phyloP scores from a whole-genome alignment of 2,329 filamentous ascomycete species.

The Clarireedia homoeocarpa region DNA sequence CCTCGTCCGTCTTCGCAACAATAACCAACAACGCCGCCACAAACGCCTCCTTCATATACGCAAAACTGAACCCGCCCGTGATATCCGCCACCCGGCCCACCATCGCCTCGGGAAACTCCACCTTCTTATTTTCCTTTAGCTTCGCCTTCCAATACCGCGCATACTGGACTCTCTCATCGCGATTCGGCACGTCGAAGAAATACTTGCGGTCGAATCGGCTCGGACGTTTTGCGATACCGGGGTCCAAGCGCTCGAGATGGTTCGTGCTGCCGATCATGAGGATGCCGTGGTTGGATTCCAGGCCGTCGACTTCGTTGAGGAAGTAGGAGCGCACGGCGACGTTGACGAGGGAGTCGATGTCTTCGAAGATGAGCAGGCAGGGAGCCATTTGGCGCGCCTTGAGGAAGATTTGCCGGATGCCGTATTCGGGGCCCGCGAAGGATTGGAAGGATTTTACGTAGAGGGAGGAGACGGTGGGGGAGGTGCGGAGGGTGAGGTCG shows the following conservation, averaged over 20 bases:
- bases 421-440: slow-evolving; percentile 47
- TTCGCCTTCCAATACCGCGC: slow-evolving; percentile 54
- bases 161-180: slow-evolving; percentile 49
- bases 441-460: slow-evolving; percentile 49
- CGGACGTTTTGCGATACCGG: slow-evolving; percentile 57
- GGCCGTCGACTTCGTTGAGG: slow-evolving; percentile 64
- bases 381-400: slow-evolving; percentile 56
- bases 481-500: slow-evolving; percentile 45
- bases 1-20: slow-evolving; percentile 31
- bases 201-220: slow-evolving; percentile 62
- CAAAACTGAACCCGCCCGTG: slow-evolving; percentile 59
- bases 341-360: slow-evolving; percentile 59
- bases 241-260: slow-evolving; percentile 57
- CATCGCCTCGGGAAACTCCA: slow-evolving; percentile 53
- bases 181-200: slow-evolving; percentile 49
- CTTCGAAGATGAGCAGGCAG: slow-evolving; percentile 65
- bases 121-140: slow-evolving; percentile 46
- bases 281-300: slow-evolving; percentile 62
- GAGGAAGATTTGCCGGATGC: slow-evolving; percentile 44
- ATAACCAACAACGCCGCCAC: slow-evolving; percentile 55
- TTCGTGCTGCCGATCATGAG: slow-evolving; percentile 61
- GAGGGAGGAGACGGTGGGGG: slow-evolving; percentile 46
- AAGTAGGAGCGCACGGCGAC: slow-evolving; percentile 58
- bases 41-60: slow-evolving; percentile 63
- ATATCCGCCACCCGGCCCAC: slow-evolving; percentile 52